These are phyloP conservation scores for Pistacia integerrima DNA, from an alignment of 345 rosid species.

Conservation along the genomic window DNA sequence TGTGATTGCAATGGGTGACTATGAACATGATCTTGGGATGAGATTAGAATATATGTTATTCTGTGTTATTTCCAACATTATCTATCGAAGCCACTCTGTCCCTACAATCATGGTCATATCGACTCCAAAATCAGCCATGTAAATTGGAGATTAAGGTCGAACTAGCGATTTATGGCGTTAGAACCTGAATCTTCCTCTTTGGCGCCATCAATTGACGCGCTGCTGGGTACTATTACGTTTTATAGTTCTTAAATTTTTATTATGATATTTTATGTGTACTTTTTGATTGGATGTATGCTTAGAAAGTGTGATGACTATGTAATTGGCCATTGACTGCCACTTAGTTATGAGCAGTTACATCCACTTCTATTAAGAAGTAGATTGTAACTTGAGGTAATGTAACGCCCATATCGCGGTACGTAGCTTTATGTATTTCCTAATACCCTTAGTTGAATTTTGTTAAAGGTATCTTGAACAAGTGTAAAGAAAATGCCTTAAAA, in stretches of 20 bases:
- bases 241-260: neutral
- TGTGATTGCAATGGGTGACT: too few relatives aligned
- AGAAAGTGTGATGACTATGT: neutral
- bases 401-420: too few relatives aligned
- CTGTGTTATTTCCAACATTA: neutral
- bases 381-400: too few relatives aligned
- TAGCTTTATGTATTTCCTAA: too few relatives aligned
- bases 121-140: slow-evolving; percentile 20
- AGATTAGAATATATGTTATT: too few relatives aligned
- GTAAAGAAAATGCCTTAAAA: too few relatives aligned
- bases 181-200: slow-evolving; percentile 57
- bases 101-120: slow-evolving; percentile 13
- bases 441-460: too few relatives aligned
- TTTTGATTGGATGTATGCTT: neutral
- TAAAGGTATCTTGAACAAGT: too few relatives aligned
- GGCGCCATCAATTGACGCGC: slow-evolving; percentile 52
- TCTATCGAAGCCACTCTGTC: slow-evolving; percentile 37
- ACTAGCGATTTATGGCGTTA: slow-evolving; percentile 57
- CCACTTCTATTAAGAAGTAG: too few relatives aligned
- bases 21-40: too few relatives aligned
- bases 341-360: too few relatives aligned
- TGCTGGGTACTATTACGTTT: slow-evolving; percentile 40
- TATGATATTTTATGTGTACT: neutral
- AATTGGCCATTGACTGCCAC: too few relatives aligned
- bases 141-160: slow-evolving; percentile 29